Evolutionary conservation across 192 early-diverging fungal species (phyloP), one percentile per base, ranked within the genome.

Genomic region (Linnemannia hyalina): DNA sequence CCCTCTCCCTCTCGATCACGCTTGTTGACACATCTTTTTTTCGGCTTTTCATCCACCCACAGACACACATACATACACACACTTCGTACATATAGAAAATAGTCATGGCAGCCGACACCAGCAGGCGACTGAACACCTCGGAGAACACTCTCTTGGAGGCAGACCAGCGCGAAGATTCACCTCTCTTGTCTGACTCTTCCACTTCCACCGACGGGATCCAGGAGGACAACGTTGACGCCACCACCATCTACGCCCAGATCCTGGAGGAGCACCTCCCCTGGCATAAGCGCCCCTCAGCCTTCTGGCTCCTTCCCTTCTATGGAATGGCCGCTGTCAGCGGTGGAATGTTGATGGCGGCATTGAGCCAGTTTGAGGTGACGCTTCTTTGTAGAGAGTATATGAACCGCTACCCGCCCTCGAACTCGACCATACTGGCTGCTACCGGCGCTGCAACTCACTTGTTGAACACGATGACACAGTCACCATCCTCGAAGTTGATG

Each of bases 241-340:
- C 54, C 1, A 20, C 79, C 11, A 6, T 81, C 71, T 86, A 86
- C 57, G 80, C 70, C 60, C 77, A 70, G 13, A 74, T 86, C 49
- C 63, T 86, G 29, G 15, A 46, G 2, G 72, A 80, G 41, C 54
- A 86, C 35, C 54, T 86, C 0, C 84, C 84, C 8, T 81, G 84
- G 79, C 41, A 86, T 65, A 86, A 86, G 54, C 74, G 84, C 38
- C 84, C 84, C 8, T 81, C 84, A 1, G 63, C 72, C 9, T 10
- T 74, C 1, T 86, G 84, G 84, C 52, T 86, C 23, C 29, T 81
- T 7, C 84, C 80, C 0, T 26, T 81, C 68, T 86, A 73, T 47
- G 80, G 46, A 4, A 3, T 81, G 23, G 18, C 42, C 1, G n/a
- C 84, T 4, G 23, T 81, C 72, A 81, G 54, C 18, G 75, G 52